These are phyloP conservation scores for Kwoniella shandongensis DNA, from an alignment of 768 basidiomycete species.

Conservation along the genomic window DNA sequence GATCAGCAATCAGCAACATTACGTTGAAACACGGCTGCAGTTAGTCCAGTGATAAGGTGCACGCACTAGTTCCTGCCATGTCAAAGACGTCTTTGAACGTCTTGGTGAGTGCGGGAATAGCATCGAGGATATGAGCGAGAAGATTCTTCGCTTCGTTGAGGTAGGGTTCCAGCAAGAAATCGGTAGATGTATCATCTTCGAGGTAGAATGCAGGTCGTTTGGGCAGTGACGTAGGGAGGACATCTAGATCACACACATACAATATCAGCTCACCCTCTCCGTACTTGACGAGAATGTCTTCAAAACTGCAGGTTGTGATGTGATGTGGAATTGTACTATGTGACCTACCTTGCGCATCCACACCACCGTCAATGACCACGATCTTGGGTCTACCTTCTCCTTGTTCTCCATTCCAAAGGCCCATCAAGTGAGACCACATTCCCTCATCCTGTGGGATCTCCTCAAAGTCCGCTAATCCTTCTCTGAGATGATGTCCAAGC, in stretches of 20 bases:
- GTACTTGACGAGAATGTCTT: neutral
- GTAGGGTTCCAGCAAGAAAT: slow-evolving; percentile 45
- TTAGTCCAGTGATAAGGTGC: too few species aligned
- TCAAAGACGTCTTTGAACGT: slow-evolving; percentile 46
- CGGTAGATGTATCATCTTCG: slow-evolving; percentile 24
- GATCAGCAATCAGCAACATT: too few species aligned
- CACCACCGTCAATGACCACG: slow-evolving; percentile 48
- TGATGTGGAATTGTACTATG: neutral
- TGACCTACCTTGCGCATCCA: slow-evolving; percentile 37
- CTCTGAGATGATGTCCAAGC: slow-evolving; percentile 44
- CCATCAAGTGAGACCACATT: slow-evolving; percentile 41
- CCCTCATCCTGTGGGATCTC: slow-evolving; percentile 47
- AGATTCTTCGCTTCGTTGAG: slow-evolving; percentile 36
- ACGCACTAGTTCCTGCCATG: slow-evolving; percentile 46
- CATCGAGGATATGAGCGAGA: slow-evolving; percentile 35
- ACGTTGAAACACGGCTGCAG: too few species aligned
- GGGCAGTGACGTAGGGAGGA: slow-evolving; percentile 37
- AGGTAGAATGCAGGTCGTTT: slow-evolving; percentile 49
- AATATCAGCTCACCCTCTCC: neutral
- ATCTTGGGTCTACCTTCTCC: slow-evolving; percentile 31
- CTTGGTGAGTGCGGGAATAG: slow-evolving; percentile 38
- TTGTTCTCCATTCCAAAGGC: slow-evolving; percentile 27
- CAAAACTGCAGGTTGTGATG: neutral
- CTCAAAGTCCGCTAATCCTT: slow-evolving; percentile 40
- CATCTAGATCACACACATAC: slow-evolving; percentile 22